phyloP scores from a whole-genome alignment of 2,329 filamentous ascomycete genomes.

The Trichoderma sp. region DNA sequence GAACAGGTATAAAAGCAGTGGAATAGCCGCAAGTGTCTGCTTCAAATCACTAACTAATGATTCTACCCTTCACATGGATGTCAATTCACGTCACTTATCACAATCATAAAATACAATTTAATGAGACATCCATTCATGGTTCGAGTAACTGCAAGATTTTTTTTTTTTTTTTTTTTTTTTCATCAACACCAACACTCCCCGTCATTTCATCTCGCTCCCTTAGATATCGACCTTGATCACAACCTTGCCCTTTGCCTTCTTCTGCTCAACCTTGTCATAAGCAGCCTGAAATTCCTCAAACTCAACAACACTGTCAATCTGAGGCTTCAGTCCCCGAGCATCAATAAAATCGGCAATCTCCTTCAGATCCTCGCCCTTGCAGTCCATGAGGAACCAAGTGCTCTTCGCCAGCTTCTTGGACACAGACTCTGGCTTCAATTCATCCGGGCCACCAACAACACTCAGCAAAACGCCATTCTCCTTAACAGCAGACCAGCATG shows the following conservation, averaged over 20 bases:
- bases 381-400: slow-evolving; percentile 40
- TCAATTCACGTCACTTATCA: neutral
- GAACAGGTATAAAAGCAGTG: neutral
- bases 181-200: neutral
- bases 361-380: slow-evolving; percentile 35
- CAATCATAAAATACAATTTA: too few species aligned
- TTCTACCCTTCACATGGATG: neutral
- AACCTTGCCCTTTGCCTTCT: slow-evolving; percentile 40
- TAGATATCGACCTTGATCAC: slow-evolving; percentile 34
- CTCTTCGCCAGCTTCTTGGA: slow-evolving; percentile 32
- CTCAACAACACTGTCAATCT: slow-evolving; percentile 40
- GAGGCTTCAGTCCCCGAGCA: slow-evolving; percentile 31
- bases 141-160: too few species aligned
- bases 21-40: neutral
- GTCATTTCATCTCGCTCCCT: neutral
- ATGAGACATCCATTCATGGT: too few species aligned
- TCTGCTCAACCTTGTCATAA: slow-evolving; percentile 37
- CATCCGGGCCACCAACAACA: slow-evolving; percentile 32
- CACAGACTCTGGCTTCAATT: slow-evolving; percentile 31
- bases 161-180: too few species aligned
- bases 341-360: slow-evolving; percentile 37
- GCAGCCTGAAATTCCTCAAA: slow-evolving; percentile 40
- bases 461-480: slow-evolving; percentile 36
- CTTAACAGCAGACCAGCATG: slow-evolving; percentile 37
- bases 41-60: neutral